Percentiles rank a stretch among this genome's conserved stretches.
These are phyloP conservation scores for Wickerhamomyces rabaulensis DNA, from an alignment of 805 yeast genomes.

Conservation along the genomic window DNA sequence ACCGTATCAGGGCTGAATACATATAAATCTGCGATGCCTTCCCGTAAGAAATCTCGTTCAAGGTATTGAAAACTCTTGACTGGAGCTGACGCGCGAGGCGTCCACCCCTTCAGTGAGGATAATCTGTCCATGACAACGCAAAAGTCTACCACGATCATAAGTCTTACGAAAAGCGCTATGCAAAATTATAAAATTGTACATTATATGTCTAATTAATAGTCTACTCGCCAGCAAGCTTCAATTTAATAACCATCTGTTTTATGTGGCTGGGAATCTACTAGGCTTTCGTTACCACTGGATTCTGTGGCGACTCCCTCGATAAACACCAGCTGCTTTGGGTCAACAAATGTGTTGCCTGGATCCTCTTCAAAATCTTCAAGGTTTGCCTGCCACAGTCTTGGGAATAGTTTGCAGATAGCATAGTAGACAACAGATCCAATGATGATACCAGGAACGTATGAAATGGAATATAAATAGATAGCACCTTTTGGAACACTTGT, in stretches of 20 bases:
- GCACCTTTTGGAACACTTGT: conserved; percentile 69
- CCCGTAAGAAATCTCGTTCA: too few species aligned
- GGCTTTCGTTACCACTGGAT: background rate
- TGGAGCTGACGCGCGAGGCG: too few species aligned
- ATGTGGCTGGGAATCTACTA: background rate
- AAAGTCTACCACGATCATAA: too few species aligned
- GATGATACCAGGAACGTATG: conserved; percentile 55
- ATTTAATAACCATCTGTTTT: background rate
- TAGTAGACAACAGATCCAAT: conserved; percentile 46
- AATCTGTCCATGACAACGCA: too few species aligned
- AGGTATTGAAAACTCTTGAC: too few species aligned
- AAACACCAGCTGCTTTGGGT: conserved; percentile 10
- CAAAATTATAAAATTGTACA: too few species aligned
- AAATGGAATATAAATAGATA: conserved; percentile 45
- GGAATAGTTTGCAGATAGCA: conserved; percentile 39
- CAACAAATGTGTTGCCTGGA: conserved; percentile 16
- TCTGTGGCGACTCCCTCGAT: conserved; percentile 9
- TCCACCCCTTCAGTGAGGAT: too few species aligned
- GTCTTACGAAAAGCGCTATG: too few species aligned
- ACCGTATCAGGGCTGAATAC: conserved; percentile 3
- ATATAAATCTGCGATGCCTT: too few species aligned
- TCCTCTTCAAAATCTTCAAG: conserved; percentile 16
- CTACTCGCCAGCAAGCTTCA: too few species aligned
- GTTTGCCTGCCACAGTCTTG: conserved; percentile 27
- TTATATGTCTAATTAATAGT: too few species aligned